These are phyloP conservation scores for Penicillium bovifimosum DNA, from an alignment of 495 filamentous ascomycete species.

Conservation along the genomic window DNA sequence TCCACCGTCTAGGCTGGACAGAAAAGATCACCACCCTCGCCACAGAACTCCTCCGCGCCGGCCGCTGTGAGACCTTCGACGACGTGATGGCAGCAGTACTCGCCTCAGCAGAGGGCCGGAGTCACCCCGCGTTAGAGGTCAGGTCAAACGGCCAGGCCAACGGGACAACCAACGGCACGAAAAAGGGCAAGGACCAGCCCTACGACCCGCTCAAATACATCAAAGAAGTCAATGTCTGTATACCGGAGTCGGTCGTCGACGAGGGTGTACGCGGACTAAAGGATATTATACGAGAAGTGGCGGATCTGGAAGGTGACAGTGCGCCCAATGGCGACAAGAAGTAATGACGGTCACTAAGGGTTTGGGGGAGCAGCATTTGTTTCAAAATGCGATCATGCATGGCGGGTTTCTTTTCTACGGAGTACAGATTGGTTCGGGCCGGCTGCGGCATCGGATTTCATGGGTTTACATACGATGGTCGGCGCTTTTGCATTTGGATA, in stretches of 20 bases:
- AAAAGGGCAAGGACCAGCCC: slow-evolving; percentile 17
- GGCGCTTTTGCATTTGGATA: slow-evolving; percentile 19
- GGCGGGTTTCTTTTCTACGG: slow-evolving; percentile 12
- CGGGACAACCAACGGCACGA: slow-evolving; percentile 22
- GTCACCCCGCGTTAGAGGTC: slow-evolving; percentile 27
- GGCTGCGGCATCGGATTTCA: slow-evolving; percentile 9
- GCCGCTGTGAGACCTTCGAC: slow-evolving; percentile 44
- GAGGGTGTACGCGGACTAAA: slow-evolving; percentile 43
- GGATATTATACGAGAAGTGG: slow-evolving; percentile 45
- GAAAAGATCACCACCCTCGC: slow-evolving; percentile 36
- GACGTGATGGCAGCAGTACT: slow-evolving; percentile 42
- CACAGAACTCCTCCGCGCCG: slow-evolving; percentile 42
- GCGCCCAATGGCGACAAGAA: slow-evolving; percentile 28
- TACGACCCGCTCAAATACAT: slow-evolving; percentile 28
- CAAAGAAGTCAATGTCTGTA: slow-evolving; percentile 38
- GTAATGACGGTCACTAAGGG: slow-evolving; percentile 1
- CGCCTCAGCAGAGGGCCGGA: slow-evolving; percentile 36
- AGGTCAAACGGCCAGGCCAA: slow-evolving; percentile 20
- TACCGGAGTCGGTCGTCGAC: slow-evolving; percentile 39
- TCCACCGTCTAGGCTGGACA: slow-evolving; percentile 41
- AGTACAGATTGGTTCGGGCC: slow-evolving; percentile 18
- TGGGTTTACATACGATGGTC: slow-evolving; percentile 16
- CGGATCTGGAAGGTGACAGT: slow-evolving; percentile 42
- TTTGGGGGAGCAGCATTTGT: background rate
- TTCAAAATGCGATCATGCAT: slow-evolving; percentile 17